Percentiles rank a stretch among this genome's conserved stretches.
phyloP scores from a whole-genome alignment of 2,329 filamentous ascomycete genomes.

The Verticillium alfalfae region DNA sequence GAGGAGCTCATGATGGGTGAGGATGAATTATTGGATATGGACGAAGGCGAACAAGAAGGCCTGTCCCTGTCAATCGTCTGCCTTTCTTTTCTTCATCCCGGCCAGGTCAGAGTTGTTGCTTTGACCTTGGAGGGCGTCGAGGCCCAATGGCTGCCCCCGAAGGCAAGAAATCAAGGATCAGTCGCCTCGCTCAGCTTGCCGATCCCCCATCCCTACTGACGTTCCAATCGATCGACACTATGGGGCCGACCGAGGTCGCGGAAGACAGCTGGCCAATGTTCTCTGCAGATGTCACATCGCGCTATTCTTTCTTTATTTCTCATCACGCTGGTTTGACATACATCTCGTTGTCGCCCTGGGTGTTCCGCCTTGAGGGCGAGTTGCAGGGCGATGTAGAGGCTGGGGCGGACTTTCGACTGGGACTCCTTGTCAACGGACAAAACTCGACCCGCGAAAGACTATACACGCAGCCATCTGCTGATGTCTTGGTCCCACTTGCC shows the following conservation, averaged over 20 bases:
- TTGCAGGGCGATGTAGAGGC: conserved; percentile 49
- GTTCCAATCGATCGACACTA: conserved; percentile 58
- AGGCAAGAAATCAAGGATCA: conserved; percentile 39
- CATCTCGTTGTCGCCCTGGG: conserved; percentile 56
- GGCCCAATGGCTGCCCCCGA: conserved; percentile 61
- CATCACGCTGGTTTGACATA: conserved; percentile 55
- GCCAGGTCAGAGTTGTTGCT: conserved; percentile 58
- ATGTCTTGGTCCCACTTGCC: conserved; percentile 43
- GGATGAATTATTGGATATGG: conserved; percentile 54
- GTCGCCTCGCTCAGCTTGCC: conserved; percentile 27
- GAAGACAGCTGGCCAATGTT: conserved; percentile 59
- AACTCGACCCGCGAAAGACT: conserved; percentile 51
- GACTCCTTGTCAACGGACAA: conserved; percentile 53
- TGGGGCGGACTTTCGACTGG: conserved; percentile 57
- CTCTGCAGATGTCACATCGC: conserved; percentile 53
- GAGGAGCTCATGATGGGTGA: conserved; percentile 59
- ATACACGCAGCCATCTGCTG: conserved; percentile 45
- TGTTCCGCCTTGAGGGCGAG: conserved; percentile 59
- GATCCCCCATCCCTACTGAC: conserved; percentile 47
- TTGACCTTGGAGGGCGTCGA: conserved; percentile 59
- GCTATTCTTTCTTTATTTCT: conserved; percentile 59
- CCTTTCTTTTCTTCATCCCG: conserved; percentile 55
- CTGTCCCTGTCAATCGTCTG: conserved; percentile 56
- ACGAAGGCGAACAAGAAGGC: conserved; percentile 52
- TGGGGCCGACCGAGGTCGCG: conserved; percentile 47